Conservation (phyloP, 768 basidiomycete species). For the Boletus bicolor region DNA sequence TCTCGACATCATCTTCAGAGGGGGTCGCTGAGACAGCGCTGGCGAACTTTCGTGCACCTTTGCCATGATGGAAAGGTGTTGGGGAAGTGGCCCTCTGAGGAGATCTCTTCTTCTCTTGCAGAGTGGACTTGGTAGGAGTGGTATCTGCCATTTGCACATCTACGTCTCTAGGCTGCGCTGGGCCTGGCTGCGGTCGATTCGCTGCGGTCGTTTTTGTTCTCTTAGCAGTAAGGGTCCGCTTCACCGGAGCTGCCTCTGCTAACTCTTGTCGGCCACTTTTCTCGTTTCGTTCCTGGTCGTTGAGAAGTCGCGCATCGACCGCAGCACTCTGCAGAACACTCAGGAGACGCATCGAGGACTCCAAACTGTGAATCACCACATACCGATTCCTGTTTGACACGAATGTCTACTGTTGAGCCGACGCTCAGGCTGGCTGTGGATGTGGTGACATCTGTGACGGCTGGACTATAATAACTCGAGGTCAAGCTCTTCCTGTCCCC, state of each 20-base stretch:
- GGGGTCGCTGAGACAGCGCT: neutral
- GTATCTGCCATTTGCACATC: conserved; percentile 9
- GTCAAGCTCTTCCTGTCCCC: neutral
- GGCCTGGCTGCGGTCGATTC: neutral
- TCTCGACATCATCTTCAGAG: conserved; percentile 12
- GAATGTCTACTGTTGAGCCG: neutral
- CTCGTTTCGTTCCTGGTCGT: neutral
- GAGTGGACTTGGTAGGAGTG: neutral
- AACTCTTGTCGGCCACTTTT: neutral
- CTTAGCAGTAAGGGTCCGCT: neutral
- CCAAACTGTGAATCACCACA: neutral
- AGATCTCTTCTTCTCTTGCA: neutral
- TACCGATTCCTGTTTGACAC: conserved; percentile 10
- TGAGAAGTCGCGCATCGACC: neutral
- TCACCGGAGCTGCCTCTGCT: neutral
- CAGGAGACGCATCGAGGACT: neutral
- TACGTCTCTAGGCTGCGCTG: neutral
- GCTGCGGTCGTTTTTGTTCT: neutral
- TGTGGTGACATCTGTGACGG: neutral
- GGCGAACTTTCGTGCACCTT: neutral
- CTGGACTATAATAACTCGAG: neutral
- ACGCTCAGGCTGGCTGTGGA: neutral
- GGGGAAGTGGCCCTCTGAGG: neutral
- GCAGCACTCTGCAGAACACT: conserved; percentile 5
- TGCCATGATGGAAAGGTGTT: neutral